Conservation (phyloP, 352 stramenopile genomes). For the Pythium oligandrum region DNA sequence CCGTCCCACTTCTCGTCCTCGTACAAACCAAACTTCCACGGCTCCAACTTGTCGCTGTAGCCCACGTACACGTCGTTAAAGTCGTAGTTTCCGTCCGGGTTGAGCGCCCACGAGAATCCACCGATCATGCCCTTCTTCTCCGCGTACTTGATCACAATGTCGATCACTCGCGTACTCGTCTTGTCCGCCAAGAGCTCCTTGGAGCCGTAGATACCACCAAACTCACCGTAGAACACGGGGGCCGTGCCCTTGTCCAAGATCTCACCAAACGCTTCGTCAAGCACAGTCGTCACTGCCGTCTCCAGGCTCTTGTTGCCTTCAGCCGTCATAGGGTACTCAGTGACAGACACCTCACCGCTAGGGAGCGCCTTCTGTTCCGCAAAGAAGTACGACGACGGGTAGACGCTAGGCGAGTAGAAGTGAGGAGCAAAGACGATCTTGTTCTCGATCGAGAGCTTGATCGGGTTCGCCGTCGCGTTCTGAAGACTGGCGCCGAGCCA, state of each 20-base stretch:
- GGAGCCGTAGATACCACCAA: conserved; percentile 73
- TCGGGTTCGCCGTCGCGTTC: conserved; percentile 66
- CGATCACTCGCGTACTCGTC: conserved; percentile 69
- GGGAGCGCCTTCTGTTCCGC: conserved; percentile 39
- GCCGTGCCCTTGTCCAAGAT: conserved; percentile 37
- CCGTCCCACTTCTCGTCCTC: conserved; percentile 52
- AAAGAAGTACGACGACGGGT: conserved; percentile 75
- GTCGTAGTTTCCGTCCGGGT: conserved; percentile 68
- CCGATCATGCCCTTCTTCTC: conserved; percentile 62
- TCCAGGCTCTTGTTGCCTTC: conserved; percentile 56
- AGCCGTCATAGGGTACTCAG: conserved; percentile 60
- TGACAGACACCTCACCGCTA: conserved; percentile 30
- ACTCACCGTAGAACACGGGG: conserved; percentile 75
- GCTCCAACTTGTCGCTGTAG: conserved; percentile 21
- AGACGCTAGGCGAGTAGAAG: conserved; percentile 80
- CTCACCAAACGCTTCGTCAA: conserved; percentile 67
- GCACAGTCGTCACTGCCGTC: conserved; percentile 42
- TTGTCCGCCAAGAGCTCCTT: conserved; percentile 44
- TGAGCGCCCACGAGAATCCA: conserved; percentile 78
- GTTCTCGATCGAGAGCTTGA: conserved; percentile 44
- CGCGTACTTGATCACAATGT: conserved; percentile 69
- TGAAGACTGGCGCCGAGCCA: conserved; percentile 82
- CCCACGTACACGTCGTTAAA: conserved; percentile 63
- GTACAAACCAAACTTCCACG: conserved; percentile 74
- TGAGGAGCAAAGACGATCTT: conserved; percentile 81